Evolutionary conservation across 1,284 basidiomycete genomes (phyloP).

Genomic region (Melampsora americana): DNA sequence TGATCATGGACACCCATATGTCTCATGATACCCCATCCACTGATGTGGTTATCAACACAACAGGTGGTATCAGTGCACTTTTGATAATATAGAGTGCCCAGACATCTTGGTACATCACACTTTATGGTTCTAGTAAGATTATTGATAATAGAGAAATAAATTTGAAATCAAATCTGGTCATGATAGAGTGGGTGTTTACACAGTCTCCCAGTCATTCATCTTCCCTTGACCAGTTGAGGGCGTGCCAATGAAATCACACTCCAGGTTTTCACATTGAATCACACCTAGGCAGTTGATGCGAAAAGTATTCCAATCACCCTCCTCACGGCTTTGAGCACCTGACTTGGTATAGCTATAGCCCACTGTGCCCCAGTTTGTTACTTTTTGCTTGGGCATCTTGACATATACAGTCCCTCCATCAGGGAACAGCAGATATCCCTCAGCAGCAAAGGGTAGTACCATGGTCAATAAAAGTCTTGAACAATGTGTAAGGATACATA

Average conservation of each 20-base stretch:
- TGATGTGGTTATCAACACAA: not conserved
- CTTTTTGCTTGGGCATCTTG: not conserved
- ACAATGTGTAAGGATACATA: too few species aligned
- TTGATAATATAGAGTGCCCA: not conserved
- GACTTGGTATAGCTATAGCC: slow-evolving; percentile 1
- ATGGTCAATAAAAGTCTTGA: slow-evolving; percentile 11
- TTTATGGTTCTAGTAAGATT: not conserved
- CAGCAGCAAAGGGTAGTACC: not conserved
- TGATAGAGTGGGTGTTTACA: not conserved
- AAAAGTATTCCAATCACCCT: not conserved
- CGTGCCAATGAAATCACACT: not conserved
- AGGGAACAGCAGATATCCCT: slow-evolving; percentile 9
- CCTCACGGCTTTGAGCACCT: too few species aligned
- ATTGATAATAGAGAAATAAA: not conserved
- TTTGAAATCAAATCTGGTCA: not conserved
- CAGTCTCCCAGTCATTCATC: not conserved
- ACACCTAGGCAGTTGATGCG: slow-evolving; percentile 10
- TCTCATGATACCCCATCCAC: slow-evolving; percentile 1
- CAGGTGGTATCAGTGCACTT: not conserved
- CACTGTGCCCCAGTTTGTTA: not conserved
- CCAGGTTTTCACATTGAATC: not conserved
- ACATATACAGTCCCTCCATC: slow-evolving; percentile 1
- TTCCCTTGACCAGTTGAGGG: not conserved
- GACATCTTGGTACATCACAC: not conserved
- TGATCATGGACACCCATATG: slow-evolving; percentile 3